Base-by-base conservation (phyloP, 2,329 filamentous ascomycete genomes). In the Trichoderma cornu-damae region DNA sequence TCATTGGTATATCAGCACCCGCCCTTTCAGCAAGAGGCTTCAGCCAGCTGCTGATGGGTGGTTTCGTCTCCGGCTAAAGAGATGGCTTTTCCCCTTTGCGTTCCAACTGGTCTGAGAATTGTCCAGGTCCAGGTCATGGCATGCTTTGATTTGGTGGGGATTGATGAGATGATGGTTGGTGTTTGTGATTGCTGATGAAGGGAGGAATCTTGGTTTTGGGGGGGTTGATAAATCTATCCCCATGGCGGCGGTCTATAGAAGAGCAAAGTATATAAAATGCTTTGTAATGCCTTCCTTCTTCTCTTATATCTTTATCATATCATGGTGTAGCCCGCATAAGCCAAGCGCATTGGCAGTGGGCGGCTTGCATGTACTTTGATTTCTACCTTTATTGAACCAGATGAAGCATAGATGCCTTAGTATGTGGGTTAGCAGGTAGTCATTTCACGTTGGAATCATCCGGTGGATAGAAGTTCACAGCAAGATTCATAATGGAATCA, bases 141-240 rank as follows among this genome's bases (percentile, higher is more conserved):
- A 18, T 26, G 6, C 0, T 20, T 28, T 37, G 50, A 24, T 28
- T 43, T 44, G 20, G 30, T 46, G 20, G 40, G n/a, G 20, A 24
- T 54, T 37, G 30, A 46, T 37, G 30, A 37, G 30, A 14, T 46
- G 51, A 30, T 46, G 20, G 9, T 54, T 20, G 16, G 44, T 54
- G 20, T 54, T n/a, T 54, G 30, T 54, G 40, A 28, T 54, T 54
- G 38, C 40, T 37, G 30, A 54, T 3, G 14, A 44, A 53, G 14
- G 35, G 30, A 26, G 40, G 38, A n/a, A 37, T 35, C 11, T 46
- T 26, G n/a, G 49, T 52, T n/a, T n/a, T n/a, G 2, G 49, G 49
- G 16, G 42, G 42, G 28, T 43, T 6, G 28, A 44, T 44, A n/a
- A 40, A 54, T 4, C n/a, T 43, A 11, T 28, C 20, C 2, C 50